Conservation (phyloP, 805 yeast species). For the Pichia pseudocactophila region DNA sequence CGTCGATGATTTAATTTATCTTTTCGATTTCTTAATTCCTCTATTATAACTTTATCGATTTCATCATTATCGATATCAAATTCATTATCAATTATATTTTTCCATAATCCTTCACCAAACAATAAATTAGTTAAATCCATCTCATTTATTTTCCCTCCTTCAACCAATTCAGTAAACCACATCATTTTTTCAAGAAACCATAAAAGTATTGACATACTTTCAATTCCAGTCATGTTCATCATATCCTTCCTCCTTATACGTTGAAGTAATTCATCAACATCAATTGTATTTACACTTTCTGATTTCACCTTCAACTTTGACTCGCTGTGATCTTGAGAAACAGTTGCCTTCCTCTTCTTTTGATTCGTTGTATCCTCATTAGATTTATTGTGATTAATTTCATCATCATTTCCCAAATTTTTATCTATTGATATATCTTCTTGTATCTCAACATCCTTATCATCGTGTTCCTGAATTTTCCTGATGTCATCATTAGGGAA, state of each 20-base stretch:
- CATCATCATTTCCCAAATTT: neutral
- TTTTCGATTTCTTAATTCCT: conserved; percentile 1
- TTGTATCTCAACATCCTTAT: neutral
- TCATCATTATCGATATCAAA: neutral
- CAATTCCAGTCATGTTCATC: conserved; percentile 19
- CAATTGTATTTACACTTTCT: conserved; percentile 9
- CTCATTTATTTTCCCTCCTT: conserved; percentile 3
- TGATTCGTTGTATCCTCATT: conserved; percentile 7
- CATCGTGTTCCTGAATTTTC: conserved; percentile 2
- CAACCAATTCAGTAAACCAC: conserved; percentile 9
- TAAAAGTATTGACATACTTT: conserved; percentile 23
- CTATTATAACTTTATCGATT: neutral
- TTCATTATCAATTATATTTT: neutral
- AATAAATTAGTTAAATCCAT: conserved; percentile 12
- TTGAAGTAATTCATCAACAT: conserved; percentile 28
- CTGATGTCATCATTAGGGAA: conserved; percentile 2
- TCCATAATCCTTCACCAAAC: conserved; percentile 9
- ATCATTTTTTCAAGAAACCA: conserved; percentile 22
- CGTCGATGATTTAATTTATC: neutral
- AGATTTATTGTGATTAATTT: neutral
- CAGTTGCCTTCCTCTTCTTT: conserved; percentile 16
- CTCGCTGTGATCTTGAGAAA: conserved; percentile 10
- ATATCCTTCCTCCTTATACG: conserved; percentile 16
- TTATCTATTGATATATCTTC: neutral
- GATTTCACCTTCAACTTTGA: conserved; percentile 5